These are phyloP conservation scores for Aspergillus chevalieri DNA, from an alignment of 2,329 filamentous ascomycete genomes.

Conservation along the genomic window DNA sequence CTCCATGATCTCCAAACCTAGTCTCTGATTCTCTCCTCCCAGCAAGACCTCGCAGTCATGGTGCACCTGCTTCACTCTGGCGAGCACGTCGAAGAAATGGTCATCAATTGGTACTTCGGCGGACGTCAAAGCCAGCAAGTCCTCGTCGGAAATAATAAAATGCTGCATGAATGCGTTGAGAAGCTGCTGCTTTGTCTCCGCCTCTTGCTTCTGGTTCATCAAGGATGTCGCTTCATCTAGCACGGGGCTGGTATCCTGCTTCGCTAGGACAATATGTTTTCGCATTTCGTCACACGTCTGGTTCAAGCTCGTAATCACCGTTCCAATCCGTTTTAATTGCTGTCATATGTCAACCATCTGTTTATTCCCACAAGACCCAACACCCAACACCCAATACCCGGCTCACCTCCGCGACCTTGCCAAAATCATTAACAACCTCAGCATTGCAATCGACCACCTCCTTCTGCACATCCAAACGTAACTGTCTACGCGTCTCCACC, in stretches of 20 bases:
- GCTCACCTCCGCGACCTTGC: slow-evolving; percentile 74
- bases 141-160: slow-evolving; percentile 78
- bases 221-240: slow-evolving; percentile 71
- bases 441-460: slow-evolving; percentile 92
- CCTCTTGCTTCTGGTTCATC: slow-evolving; percentile 63
- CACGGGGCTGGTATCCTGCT: slow-evolving; percentile 65
- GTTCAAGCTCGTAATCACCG: slow-evolving; percentile 71
- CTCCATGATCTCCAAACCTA: slow-evolving; percentile 88
- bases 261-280: slow-evolving; percentile 66
- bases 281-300: slow-evolving; percentile 75
- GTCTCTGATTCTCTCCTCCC: slow-evolving; percentile 79
- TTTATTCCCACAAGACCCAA: neutral
- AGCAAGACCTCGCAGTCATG: slow-evolving; percentile 84
- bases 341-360: slow-evolving; percentile 30
- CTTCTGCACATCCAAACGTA: slow-evolving; percentile 78
- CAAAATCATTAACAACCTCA: slow-evolving; percentile 80
- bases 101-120: slow-evolving; percentile 78
- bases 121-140: slow-evolving; percentile 68
- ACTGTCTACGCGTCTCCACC: slow-evolving; percentile 67
- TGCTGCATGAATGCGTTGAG: slow-evolving; percentile 71
- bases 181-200: slow-evolving; percentile 74
- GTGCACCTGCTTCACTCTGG: slow-evolving; percentile 77
- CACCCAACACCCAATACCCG: neutral
- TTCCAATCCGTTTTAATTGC: slow-evolving; percentile 82
- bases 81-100: slow-evolving; percentile 70